Base-by-base conservation (phyloP, 805 yeast species). In the Lipomyces sp. region DNA sequence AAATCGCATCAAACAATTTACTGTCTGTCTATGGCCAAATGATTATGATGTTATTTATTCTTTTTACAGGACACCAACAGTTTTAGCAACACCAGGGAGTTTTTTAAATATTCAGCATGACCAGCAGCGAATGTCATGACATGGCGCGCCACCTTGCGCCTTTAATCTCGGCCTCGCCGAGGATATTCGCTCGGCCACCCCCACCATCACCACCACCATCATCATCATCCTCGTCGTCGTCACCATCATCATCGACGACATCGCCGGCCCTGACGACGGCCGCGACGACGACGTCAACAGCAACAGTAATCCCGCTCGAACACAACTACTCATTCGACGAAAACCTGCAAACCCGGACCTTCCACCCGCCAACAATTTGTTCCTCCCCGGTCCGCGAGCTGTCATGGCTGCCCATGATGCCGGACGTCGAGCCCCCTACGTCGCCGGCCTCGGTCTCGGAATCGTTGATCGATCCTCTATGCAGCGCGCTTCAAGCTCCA, bases 131-230 rank as follows among this genome's bases (percentile, higher is more conserved):
- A 24, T 24, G 24, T 24, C 24, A 1, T 1, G 24, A 42, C 48
- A n/a, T 42, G 48, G 48, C 48, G 48, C 48, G 48, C 48, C 48
- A 42, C 48, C 48, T 42, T 3, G 48, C 48, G 48, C 48, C 48
- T 8, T n/a, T 42, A 42, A 42, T 42, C 48, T 15, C 48, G 7
- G 48, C 48, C 6, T 42, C 48, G 5, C 7, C 48, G n/a, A 4
- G 24, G 4, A 18, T 42, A n/a, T 42, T 42, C 1, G 24, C 24
- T 24, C 24, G 24, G 24, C 24, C 48, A 42, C 48, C 6, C 48
- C 48, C 2, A 7, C 15, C 48, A 15, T 1, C 24, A 24, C 24
- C 24, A 24, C 24, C 24, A 24, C 24, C 24, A 24, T 24, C 24
- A 24, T 24, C 24, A 24, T 24, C 24, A 24, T 24, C 24, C 24